Base-by-base conservation (phyloP, 78 protist genomes). In the Polysphondylium violaceum region DNA sequence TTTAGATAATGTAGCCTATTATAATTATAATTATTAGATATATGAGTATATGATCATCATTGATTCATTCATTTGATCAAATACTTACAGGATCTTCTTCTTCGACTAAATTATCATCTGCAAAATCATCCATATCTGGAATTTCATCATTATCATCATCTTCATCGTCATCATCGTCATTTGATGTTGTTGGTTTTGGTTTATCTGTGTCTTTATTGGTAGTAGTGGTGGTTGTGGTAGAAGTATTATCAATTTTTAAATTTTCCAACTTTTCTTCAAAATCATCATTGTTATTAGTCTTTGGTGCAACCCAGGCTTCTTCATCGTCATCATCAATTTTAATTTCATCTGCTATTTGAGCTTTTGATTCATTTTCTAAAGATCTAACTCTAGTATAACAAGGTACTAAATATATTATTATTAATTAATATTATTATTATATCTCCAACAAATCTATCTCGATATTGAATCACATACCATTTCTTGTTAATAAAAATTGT, bases 401-500 rank as follows among this genome's bases (percentile, higher is more conserved):
- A 38, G 91, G 91, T 56, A 81, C 87, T 76, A 25, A 27, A 36
- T 4, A 9, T 31, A 25, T 43, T 35, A 64, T 59, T 8, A 29
- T 36, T 36, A 64, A 33, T 59, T 17, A 31, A 31, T 60, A 44
- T 27, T 16, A 75, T 11, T 38, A 51, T 16, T 59, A 29, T 64
- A 63, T 6, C 12, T 16, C 11, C 17, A 72, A 40, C 21, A n/a
- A 58, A 60, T 61, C 27, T 58, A n/a, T 58, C 11, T n/a, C n/a
- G 7, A 67, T 27, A 44, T 74, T 6, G 8, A 9, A 61, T n/a
- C n/a, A 6, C 74, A 0, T 76, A 94, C 96, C 97, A 89, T 93
- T 93, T 35, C 87, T 61, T 3, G 97, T 95, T 63, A 96, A 51
- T 21, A 98, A 71, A 47, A 69, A 97, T 87, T 98, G 99, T 79